These are phyloP conservation scores for Jimgerdemannia lactiflua DNA, from an alignment of 192 early-diverging fungal species.

Conservation along the genomic window DNA sequence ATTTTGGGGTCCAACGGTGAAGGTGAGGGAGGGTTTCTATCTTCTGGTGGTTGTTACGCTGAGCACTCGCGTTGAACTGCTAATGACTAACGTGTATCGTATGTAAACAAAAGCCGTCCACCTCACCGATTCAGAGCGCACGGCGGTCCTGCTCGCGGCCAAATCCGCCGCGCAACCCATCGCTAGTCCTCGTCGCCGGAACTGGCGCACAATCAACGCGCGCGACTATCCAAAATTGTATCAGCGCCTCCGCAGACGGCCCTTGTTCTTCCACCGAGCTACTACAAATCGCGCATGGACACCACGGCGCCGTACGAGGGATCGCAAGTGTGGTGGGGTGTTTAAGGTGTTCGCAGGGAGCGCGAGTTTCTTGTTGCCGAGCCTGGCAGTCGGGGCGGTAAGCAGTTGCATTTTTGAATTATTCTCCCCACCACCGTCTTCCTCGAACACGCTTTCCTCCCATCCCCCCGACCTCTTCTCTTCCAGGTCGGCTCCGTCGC, in stretches of 20 bases:
- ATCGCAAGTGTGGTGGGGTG: neutral
- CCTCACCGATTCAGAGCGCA: neutral
- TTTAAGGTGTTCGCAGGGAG: slow-evolving; percentile 1
- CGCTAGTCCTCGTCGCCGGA: neutral
- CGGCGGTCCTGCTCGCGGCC: neutral
- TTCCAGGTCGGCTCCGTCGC: neutral
- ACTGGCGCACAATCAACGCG: neutral
- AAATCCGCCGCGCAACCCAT: neutral
- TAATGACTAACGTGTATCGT: too few species aligned
- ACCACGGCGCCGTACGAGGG: neutral
- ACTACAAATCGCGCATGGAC: slow-evolving; percentile 2
- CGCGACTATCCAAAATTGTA: neutral
- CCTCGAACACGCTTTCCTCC: neutral
- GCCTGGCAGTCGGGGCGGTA: neutral
- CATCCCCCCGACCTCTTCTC: neutral
- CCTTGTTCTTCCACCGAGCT: slow-evolving; percentile 1
- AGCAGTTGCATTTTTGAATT: neutral
- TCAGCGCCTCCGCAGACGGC: neutral
- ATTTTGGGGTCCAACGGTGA: neutral
- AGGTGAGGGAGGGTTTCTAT: neutral
- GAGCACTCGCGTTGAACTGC: too few species aligned
- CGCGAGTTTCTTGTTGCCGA: neutral
- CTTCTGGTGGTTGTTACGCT: too few species aligned
- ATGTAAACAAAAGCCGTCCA: neutral
- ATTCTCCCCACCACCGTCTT: neutral